A percentile compares a stretch with the other conserved stretches of the same genome.
These are phyloP conservation scores for Dendrobium catenatum DNA, from an alignment of 106 monocot species.

Conservation along the genomic window DNA sequence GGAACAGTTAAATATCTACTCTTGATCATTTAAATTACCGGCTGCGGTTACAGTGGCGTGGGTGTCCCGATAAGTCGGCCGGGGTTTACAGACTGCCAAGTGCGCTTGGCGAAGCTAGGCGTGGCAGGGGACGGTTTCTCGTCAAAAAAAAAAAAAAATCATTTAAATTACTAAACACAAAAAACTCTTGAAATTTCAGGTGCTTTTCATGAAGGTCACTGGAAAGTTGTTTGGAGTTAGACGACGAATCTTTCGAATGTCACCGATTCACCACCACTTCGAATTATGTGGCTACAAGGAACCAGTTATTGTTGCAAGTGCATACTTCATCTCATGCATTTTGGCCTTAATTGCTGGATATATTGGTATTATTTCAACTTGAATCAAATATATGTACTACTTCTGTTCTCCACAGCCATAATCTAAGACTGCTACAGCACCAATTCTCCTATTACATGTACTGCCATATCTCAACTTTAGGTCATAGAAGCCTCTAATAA, in stretches of 20 bases:
- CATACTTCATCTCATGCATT: constrained; percentile 36
- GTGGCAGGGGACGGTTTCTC: no score
- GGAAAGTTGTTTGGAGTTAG: constrained; percentile 7
- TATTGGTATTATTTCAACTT: constrained; percentile 49
- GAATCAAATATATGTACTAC: constrained; percentile 2
- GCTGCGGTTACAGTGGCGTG: no score
- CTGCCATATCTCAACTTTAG: background rate
- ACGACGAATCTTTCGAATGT: constrained; percentile 24
- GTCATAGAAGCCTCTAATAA: background rate
- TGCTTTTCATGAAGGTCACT: constrained; percentile 7
- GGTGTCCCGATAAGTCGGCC: no score
- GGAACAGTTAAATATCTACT: no score
- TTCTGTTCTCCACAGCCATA: background rate
- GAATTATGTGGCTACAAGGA: constrained; percentile 42
- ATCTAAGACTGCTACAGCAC: background rate
- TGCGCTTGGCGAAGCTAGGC: no score
- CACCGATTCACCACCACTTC: constrained; percentile 35
- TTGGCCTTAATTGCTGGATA: constrained; percentile 54
- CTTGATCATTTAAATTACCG: no score
- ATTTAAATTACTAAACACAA: background rate
- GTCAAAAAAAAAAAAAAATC: no score
- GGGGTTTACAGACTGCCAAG: no score
- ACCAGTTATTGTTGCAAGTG: constrained; percentile 42
- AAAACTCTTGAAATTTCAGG: background rate
- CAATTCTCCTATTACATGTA: background rate